Conservation (phyloP, 208 protist genomes). For the Acanthamoeba sp. region DNA sequence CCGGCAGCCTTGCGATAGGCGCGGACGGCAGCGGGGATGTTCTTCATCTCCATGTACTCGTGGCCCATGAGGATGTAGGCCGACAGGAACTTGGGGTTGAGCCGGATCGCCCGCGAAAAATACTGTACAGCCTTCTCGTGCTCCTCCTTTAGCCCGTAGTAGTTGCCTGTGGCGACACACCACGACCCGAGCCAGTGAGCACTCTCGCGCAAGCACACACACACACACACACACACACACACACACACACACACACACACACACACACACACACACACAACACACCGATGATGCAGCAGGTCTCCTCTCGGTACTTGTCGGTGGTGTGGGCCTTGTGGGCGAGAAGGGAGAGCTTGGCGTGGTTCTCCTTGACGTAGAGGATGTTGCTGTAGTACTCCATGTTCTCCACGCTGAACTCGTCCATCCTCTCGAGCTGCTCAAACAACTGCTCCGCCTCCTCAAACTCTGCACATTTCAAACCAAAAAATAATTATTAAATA, state of each 20-base stretch:
- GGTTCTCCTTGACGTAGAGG: conserved; percentile 96
- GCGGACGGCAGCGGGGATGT: conserved; percentile 95
- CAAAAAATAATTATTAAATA: too few relatives aligned
- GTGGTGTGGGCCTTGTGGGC: conserved; percentile 94
- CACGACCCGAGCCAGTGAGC: background rate
- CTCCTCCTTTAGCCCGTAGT: conserved; percentile 95
- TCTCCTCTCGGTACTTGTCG: conserved; percentile 96
- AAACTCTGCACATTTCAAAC: too few relatives aligned
- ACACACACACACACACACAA: background rate
- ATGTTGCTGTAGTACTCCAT: conserved; percentile 97
- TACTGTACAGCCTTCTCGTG: conserved; percentile 97
- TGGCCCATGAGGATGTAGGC: conserved; percentile 98
- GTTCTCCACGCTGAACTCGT: conserved; percentile 94
- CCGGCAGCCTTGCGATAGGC: conserved; percentile 95
- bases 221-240: background rate
- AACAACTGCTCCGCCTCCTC: conserved; percentile 92
- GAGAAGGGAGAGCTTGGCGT: conserved; percentile 92
- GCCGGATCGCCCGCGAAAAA: conserved; percentile 89
- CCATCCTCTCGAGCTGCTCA: conserved; percentile 90
- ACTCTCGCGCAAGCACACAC: too few relatives aligned
- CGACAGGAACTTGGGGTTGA: conserved; percentile 93
- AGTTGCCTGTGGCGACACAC: conserved; percentile 91
- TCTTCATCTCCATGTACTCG: conserved; percentile 97
- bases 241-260: background rate
- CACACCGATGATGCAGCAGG: conserved; percentile 96